These are phyloP conservation scores for Axilococcus clingmanii DNA, from an alignment of 139 green algal species.

Conservation along the genomic window DNA sequence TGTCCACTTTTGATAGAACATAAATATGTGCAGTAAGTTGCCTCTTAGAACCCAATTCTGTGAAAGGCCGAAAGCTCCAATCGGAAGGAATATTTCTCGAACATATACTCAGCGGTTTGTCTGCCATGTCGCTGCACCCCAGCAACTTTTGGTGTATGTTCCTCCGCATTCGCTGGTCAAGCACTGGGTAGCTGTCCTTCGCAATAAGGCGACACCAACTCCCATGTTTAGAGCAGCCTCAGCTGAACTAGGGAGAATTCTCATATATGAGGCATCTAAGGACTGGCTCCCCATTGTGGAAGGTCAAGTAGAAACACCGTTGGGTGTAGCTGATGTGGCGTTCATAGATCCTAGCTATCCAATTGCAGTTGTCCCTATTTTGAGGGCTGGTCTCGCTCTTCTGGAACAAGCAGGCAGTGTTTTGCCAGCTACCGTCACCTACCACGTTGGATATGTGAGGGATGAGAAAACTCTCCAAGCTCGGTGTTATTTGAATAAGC, in stretches of 20 bases:
- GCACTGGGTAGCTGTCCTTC: slow-evolving; percentile 89
- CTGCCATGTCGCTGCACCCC: no score
- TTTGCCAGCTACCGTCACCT: slow-evolving; percentile 67
- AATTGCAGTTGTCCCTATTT: slow-evolving; percentile 84
- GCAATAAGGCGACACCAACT: slow-evolving; percentile 70
- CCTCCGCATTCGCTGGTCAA: slow-evolving; percentile 92
- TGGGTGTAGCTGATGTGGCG: slow-evolving; percentile 67
- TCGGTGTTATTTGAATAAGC: slow-evolving; percentile 87
- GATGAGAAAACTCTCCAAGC: slow-evolving; percentile 81
- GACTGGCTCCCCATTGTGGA: slow-evolving; percentile 84
- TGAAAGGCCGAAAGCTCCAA: no score
- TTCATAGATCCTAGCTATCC: slow-evolving; percentile 72
- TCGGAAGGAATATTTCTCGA: no score
- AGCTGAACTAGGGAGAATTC: slow-evolving; percentile 83
- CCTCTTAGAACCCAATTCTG: no score
- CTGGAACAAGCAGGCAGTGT: slow-evolving; percentile 70
- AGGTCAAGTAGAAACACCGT: slow-evolving; percentile 66
- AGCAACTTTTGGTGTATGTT: slow-evolving; percentile 60
- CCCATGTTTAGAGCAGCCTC: slow-evolving; percentile 72
- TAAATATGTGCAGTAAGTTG: no score
- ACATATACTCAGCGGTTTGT: no score
- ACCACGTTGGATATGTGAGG: slow-evolving; percentile 81
- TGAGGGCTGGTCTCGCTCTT: slow-evolving; percentile 79
- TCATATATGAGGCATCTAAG: slow-evolving; percentile 79
- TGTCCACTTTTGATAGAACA: no score